phyloP scores from a whole-genome alignment of 352 stramenopile species.

The Phytophthora agathidicida region DNA sequence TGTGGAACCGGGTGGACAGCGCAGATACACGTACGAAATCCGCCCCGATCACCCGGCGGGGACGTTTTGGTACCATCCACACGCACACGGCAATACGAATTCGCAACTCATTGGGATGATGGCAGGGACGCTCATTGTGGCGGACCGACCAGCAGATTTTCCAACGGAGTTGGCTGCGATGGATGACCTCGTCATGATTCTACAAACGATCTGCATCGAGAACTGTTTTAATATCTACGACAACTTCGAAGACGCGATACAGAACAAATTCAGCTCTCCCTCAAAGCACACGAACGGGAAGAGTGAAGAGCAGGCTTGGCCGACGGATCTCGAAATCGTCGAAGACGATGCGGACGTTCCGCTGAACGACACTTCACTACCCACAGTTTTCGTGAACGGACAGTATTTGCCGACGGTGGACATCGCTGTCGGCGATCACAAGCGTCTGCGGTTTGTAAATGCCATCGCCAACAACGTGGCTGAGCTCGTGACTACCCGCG shows the following conservation, averaged over 20 bases:
- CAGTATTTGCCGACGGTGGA: conserved; percentile 70
- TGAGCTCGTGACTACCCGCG: conserved; percentile 56
- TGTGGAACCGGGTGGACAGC: conserved; percentile 50
- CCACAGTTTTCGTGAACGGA: conserved; percentile 77
- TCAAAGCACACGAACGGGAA: conserved; percentile 25
- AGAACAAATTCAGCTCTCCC: conserved; percentile 48
- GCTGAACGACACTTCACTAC: conserved; percentile 73
- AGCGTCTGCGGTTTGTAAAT: conserved; percentile 75
- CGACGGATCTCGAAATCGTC: conserved; percentile 35
- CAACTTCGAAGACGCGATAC: conserved; percentile 58
- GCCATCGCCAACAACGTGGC: conserved; percentile 84
- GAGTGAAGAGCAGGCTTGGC: conserved; percentile 19
- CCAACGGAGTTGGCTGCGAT: conserved; percentile 55
- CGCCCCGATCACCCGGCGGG: conserved; percentile 66
- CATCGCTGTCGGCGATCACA: conserved; percentile 57
- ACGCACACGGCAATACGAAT: conserved; percentile 78
- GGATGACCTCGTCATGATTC: conserved; percentile 68
- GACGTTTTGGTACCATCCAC: conserved; percentile 86
- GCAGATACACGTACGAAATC: conserved; percentile 73
- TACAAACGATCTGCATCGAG: conserved; percentile 74
- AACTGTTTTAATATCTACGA: conserved; percentile 72
- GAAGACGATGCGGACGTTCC: conserved; percentile 47
- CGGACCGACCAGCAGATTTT: conserved; percentile 62
- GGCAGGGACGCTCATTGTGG: conserved; percentile 69
- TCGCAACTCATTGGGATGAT: conserved; percentile 79